Evolutionary conservation across 805 yeast genomes (phyloP).

Genomic region (Allodekkera sacchari): DNA sequence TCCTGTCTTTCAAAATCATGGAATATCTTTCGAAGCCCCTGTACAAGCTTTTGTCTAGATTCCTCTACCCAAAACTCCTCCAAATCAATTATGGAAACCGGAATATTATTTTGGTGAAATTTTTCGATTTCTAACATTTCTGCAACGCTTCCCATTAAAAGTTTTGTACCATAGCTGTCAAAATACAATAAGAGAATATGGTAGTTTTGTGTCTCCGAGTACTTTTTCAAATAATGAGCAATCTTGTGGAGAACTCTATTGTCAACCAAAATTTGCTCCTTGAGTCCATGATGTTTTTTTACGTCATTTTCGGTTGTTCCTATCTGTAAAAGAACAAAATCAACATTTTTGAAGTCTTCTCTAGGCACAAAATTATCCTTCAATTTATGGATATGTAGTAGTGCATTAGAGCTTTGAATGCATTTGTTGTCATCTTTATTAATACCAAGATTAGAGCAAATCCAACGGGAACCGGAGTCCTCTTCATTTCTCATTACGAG

Average conservation of each 20-base stretch:
- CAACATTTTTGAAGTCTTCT: slow-evolving; percentile 30
- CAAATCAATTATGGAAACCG: neutral
- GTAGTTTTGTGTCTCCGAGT: slow-evolving; percentile 8
- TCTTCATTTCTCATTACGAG: slow-evolving; percentile 26
- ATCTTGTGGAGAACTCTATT: slow-evolving; percentile 13
- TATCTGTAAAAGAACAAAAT: slow-evolving; percentile 43
- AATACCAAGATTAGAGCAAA: slow-evolving; percentile 9
- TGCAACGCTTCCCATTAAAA: slow-evolving; percentile 10
- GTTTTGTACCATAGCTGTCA: slow-evolving; percentile 2
- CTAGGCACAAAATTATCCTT: slow-evolving; percentile 31
- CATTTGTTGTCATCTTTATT: slow-evolving; percentile 13
- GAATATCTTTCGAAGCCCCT: no score
- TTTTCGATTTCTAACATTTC: slow-evolving; percentile 4
- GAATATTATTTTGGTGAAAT: slow-evolving; percentile 4
- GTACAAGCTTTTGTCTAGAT: neutral
- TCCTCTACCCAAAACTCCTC: neutral
- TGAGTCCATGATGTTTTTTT: neutral
- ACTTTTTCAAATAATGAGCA: slow-evolving; percentile 12
- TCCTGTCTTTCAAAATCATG: neutral
- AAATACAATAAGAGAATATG: slow-evolving; percentile 9
- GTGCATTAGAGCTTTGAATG: neutral
- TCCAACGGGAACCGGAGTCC: slow-evolving; percentile 21
- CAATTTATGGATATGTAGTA: slow-evolving; percentile 31
- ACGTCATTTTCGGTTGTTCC: slow-evolving; percentile 27
- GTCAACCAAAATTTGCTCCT: slow-evolving; percentile 6